These are phyloP conservation scores for Lecanicillium sp. DNA, from an alignment of 2,329 filamentous ascomycete genomes.

Conservation along the genomic window DNA sequence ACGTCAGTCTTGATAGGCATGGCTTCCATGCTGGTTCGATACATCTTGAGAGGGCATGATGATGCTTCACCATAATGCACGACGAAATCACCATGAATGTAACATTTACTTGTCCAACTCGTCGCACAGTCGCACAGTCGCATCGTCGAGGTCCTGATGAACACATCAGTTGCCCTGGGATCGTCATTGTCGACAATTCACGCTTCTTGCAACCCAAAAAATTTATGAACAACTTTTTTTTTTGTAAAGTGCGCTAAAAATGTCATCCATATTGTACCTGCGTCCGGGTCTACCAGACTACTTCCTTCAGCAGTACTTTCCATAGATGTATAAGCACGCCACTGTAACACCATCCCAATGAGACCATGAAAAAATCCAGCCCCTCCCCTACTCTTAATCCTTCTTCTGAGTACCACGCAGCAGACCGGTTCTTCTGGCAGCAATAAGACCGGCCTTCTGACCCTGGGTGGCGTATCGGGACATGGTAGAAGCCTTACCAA, in stretches of 20 bases:
- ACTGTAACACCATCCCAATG: slow-evolving; percentile 59
- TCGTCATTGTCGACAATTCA: too few species aligned
- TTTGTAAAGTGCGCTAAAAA: slow-evolving; percentile 38
- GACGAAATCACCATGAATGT: too few species aligned
- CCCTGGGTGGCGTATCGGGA: slow-evolving; percentile 94
- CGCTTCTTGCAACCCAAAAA: too few species aligned
- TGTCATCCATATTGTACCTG: slow-evolving; percentile 33
- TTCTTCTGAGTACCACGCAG: slow-evolving; percentile 99
- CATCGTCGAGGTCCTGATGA: too few species aligned
- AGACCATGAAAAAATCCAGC: slow-evolving; percentile 44
- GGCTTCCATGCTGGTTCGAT: too few species aligned
- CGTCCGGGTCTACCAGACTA: slow-evolving; percentile 38
- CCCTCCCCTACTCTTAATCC: slow-evolving; percentile 72
- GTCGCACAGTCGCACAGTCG: too few species aligned
- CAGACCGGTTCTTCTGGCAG: slow-evolving; percentile 98
- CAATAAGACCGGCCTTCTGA: slow-evolving; percentile 99
- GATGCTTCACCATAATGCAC: too few species aligned
- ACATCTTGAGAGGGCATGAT: too few species aligned
- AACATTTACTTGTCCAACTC: too few species aligned
- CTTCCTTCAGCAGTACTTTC: slow-evolving; percentile 39
- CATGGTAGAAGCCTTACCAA: slow-evolving; percentile 99
- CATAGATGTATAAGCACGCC: slow-evolving; percentile 50
- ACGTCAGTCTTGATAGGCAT: too few species aligned
- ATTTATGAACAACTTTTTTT: slow-evolving; percentile 3
- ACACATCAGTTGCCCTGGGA: too few species aligned